These are phyloP conservation scores for Pyrenochaeta sp. DNA, from an alignment of 2,329 filamentous ascomycete species.

Conservation along the genomic window DNA sequence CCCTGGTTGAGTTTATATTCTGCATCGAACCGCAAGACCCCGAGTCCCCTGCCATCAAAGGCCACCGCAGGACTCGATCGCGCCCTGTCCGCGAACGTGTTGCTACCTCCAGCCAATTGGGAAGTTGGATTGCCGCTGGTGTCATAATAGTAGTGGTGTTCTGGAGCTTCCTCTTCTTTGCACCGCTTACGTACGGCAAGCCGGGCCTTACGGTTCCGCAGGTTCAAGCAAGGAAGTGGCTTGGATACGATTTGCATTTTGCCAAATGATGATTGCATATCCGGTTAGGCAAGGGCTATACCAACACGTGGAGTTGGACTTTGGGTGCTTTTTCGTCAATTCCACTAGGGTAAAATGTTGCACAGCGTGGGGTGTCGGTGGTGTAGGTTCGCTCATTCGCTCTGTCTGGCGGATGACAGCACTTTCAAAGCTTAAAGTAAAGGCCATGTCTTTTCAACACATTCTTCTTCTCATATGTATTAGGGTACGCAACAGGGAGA, in stretches of 20 bases:
- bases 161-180: constrained; percentile 90
- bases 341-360: constrained; percentile 14
- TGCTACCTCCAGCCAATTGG: constrained; percentile 77
- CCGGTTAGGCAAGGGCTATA: background rate
- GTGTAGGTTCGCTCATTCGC: background rate
- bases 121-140: constrained; percentile 78
- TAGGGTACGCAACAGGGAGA: constrained; percentile 2
- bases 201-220: constrained; percentile 83
- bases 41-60: constrained; percentile 48
- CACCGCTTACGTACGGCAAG: constrained; percentile 93
- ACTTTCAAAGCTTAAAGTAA: background rate
- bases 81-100: constrained; percentile 85
- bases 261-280: constrained; percentile 71
- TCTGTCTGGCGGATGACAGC: background rate
- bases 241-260: constrained; percentile 97
- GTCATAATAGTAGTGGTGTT: constrained; percentile 74
- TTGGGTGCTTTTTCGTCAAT: constrained; percentile 1
- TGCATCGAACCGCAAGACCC: constrained; percentile 76
- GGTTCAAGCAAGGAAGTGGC: constrained; percentile 88
- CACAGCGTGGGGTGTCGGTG: constrained; percentile 10
- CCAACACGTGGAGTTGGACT: background rate
- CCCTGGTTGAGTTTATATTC: constrained; percentile 94
- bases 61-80: constrained; percentile 56
- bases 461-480: constrained; percentile 10
- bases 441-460: background rate